phyloP scores from a whole-genome alignment of 768 basidiomycete species.

The Phaffia tasmanica region DNA sequence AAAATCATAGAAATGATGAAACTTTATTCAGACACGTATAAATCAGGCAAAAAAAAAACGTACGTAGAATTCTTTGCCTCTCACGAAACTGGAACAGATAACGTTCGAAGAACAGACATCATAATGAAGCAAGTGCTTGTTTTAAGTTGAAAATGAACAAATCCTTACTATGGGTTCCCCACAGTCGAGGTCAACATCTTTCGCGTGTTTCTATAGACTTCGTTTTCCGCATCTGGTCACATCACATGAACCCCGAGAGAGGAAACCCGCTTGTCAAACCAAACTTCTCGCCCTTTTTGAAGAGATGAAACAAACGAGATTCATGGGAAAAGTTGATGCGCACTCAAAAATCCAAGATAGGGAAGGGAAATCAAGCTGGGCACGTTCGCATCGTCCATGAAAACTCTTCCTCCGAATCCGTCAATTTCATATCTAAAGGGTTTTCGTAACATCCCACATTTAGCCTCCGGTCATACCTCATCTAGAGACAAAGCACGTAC shows the following conservation, averaged over 20 bases:
- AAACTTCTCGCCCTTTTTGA: no score
- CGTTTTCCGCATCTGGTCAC: slow-evolving; percentile 43
- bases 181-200: slow-evolving; percentile 50
- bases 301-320: background rate
- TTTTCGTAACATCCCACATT: no score
- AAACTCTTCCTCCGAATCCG: slow-evolving; percentile 59
- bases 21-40: no score
- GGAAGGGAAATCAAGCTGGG: slow-evolving; percentile 73
- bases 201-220: slow-evolving; percentile 55
- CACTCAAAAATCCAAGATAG: slow-evolving; percentile 58
- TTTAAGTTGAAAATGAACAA: slow-evolving; percentile 42
- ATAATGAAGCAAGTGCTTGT: background rate
- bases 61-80: slow-evolving; percentile 6
- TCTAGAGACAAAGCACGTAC: slow-evolving; percentile 41
- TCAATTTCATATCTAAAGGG: slow-evolving; percentile 31
- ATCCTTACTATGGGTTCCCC: slow-evolving; percentile 57
- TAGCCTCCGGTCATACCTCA: no score
- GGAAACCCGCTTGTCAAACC: background rate
- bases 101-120: no score
- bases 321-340: background rate
- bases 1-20: background rate
- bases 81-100: background rate
- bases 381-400: slow-evolving; percentile 80
- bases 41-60: no score
- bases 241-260: background rate